Conservation (phyloP, 2,329 filamentous ascomycete genomes). For the Fusarium dlaminii region DNA sequence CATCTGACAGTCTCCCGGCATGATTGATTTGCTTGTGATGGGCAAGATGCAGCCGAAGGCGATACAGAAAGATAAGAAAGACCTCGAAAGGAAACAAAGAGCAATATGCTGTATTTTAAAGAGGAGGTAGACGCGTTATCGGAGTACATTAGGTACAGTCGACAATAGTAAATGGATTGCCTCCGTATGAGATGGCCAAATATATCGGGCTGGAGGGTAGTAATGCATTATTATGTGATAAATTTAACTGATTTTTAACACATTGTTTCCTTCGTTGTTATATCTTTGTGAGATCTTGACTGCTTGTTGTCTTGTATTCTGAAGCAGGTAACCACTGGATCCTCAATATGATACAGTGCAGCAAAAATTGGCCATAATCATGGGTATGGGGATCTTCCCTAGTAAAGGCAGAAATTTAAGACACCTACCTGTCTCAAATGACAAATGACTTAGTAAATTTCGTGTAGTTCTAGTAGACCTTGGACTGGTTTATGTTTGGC, state of each 20-base stretch:
- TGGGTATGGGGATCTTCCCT: not conserved
- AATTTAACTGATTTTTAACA: not conserved
- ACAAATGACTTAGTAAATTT: not conserved
- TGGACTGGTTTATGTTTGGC: not conserved
- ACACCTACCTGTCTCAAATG: not conserved
- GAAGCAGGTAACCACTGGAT: not conserved
- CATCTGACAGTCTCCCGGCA: constrained; percentile 4
- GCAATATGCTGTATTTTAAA: constrained; percentile 1
- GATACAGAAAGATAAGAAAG: not conserved
- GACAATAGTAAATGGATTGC: constrained; percentile 1
- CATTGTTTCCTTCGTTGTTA: not conserved
- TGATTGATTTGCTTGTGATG: not conserved
- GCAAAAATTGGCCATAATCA: not conserved
- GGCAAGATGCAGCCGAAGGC: not conserved
- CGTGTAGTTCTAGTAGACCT: not conserved
- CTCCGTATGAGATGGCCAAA: not conserved
- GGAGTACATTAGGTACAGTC: constrained; percentile 1
- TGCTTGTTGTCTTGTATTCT: not conserved
- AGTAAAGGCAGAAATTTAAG: not conserved
- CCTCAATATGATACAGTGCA: not conserved
- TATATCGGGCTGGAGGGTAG: not conserved
- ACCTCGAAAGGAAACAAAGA: not conserved
- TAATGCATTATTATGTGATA: not conserved
- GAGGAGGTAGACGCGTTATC: constrained; percentile 8
- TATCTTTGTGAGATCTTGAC: too few relatives aligned